phyloP scores from a whole-genome alignment of 2,329 filamentous ascomycete species.

The Fusarium haematococcum region DNA sequence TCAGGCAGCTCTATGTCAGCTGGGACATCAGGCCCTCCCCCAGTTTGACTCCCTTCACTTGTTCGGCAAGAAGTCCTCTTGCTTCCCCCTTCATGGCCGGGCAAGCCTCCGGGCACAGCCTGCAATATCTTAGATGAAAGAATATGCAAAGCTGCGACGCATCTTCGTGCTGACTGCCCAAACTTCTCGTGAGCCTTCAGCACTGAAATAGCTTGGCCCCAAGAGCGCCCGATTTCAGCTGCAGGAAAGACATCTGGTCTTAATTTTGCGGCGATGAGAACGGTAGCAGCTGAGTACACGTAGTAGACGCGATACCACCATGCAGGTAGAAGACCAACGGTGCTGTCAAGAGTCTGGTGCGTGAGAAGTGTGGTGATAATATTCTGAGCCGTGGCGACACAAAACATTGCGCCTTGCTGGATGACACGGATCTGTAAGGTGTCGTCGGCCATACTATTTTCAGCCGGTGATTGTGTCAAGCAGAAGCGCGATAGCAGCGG shows the following conservation, averaged over 20 bases:
- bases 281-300: slow-evolving; percentile 51
- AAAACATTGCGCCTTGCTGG: slow-evolving; percentile 50
- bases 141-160: slow-evolving; percentile 50
- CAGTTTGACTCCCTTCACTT: background rate
- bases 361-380: slow-evolving; percentile 47
- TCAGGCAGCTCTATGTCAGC: slow-evolving; percentile 16
- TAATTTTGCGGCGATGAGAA: slow-evolving; percentile 52
- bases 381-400: slow-evolving; percentile 49
- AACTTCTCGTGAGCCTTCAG: slow-evolving; percentile 50
- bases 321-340: slow-evolving; percentile 50
- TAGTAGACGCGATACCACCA: slow-evolving; percentile 57
- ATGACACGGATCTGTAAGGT: slow-evolving; percentile 45
- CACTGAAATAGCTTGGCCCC: slow-evolving; percentile 49
- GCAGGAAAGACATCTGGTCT: slow-evolving; percentile 48
- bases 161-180: slow-evolving; percentile 48
- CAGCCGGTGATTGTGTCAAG: slow-evolving; percentile 35
- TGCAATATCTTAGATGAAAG: slow-evolving; percentile 50
- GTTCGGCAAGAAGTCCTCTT: background rate
- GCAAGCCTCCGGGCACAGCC: slow-evolving; percentile 11
- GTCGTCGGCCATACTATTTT: slow-evolving; percentile 23
- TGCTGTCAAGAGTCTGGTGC: slow-evolving; percentile 47
- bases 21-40: background rate
- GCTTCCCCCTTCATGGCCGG: background rate
- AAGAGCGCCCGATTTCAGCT: slow-evolving; percentile 43
- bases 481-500: slow-evolving; percentile 51